Evolutionary conservation across 495 filamentous ascomycete genomes (phyloP), one percentile per base, ranked within the genome.

Genomic region (Talaromyces liani): DNA sequence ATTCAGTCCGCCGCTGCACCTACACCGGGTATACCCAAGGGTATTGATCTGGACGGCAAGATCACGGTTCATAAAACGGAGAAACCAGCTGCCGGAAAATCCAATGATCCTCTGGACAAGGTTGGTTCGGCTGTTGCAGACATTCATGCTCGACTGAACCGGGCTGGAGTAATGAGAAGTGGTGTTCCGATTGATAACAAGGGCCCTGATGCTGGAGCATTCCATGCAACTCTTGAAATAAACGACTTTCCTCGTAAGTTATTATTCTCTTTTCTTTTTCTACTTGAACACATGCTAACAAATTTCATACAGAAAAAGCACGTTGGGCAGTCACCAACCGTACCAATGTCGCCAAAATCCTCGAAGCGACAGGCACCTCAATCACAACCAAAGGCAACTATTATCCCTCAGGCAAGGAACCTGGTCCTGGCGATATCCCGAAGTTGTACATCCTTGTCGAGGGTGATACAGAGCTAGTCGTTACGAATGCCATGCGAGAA

Each of bases 151-250:
- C 91, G 93, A 63, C 78, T 98, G 22, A 93, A 90, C 68, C 87
- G 90, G 64, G 89, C 90, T 34, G 90, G 91, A 62, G 89, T 92
- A 68, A 85, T 97, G 68, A 87, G 93, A 66, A 88, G 88, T 3
- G 95, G 94, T 6, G 91, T 96, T 56, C 94, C 95, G 18, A 97
- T 97, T 70, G 94, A 99, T 79, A 99, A 99, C 73, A 96, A 97
- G 72, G 94, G 94, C 4, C 94, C 94, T 12, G 94, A 99, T 77
- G 94, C 94, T 7, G 94, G 94, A 31, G 91, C 91, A 12, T 99
- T 94, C 85, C 94, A 99, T 73, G 92, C 94, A 29, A 98, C 93
- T 4, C 79, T 99, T 67, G 95, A 98, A 72, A 98, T 99, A 83
- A 99, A 99, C 73, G 94, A 98, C 76, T 98, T 97, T 75, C 95